Conservation (phyloP, 257 asterid species). For the Sherardia arvensis region DNA sequence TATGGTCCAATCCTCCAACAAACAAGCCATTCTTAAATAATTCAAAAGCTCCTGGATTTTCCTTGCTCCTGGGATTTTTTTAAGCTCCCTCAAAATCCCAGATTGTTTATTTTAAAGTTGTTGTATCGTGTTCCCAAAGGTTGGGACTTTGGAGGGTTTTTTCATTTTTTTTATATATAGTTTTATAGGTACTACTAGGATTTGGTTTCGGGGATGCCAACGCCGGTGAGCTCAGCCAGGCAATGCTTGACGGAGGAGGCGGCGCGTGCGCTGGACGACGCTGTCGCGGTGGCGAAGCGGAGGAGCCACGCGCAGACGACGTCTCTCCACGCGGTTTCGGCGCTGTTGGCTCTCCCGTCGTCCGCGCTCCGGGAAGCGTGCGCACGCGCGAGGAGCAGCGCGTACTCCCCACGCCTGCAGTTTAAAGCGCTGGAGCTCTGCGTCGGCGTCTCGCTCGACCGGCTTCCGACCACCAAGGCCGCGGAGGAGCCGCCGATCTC, state of each 20-base stretch:
- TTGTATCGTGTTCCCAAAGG: constrained; percentile 2
- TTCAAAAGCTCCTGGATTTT: constrained; percentile 24
- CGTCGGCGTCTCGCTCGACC: constrained; percentile 71
- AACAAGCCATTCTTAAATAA: constrained; percentile 25
- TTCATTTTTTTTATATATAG: neutral
- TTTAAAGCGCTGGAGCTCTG: constrained; percentile 74
- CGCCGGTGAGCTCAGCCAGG: constrained; percentile 89
- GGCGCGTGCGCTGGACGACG: constrained; percentile 68
- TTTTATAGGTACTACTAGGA: neutral
- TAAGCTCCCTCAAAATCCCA: constrained; percentile 12
- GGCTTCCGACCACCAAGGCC: constrained; percentile 45
- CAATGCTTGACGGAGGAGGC: constrained; percentile 80
- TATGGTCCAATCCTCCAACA: constrained; percentile 16
- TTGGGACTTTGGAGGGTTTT: neutral
- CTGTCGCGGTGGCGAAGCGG: constrained; percentile 67
- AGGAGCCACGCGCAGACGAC: constrained; percentile 91
- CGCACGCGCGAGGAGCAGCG: constrained; percentile 62
- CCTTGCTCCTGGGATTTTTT: constrained; percentile 11
- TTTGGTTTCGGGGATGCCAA: constrained; percentile 60
- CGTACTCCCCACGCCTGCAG: constrained; percentile 69
- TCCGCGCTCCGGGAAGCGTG: constrained; percentile 75
- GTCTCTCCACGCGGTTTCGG: constrained; percentile 71
- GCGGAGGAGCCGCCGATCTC: constrained; percentile 69
- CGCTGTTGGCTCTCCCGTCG: constrained; percentile 54
- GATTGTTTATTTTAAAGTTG: constrained; percentile 14